Conservation (phyloP, 2,329 filamentous ascomycete species). For the Fusarium lyarnte region DNA sequence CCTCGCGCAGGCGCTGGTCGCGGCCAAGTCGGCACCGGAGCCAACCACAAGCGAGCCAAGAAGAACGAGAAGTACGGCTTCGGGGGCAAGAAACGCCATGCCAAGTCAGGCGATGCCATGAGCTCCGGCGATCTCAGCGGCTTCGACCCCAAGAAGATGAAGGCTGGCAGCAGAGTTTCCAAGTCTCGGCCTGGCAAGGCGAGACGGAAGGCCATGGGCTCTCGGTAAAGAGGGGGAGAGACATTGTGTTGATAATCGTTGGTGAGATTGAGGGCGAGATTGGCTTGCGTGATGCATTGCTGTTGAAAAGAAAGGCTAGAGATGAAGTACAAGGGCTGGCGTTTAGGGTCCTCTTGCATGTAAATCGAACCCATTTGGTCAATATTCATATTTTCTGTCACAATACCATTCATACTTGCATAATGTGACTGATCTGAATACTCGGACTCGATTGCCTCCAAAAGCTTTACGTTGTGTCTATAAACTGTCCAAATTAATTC, state of each 20-base stretch:
- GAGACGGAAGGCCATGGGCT: slow-evolving; percentile 57
- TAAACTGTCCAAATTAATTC: neutral
- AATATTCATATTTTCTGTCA: slow-evolving; percentile 31
- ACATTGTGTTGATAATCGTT: slow-evolving; percentile 5
- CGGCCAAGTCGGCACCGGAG: slow-evolving; percentile 40
- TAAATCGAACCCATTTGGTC: slow-evolving; percentile 38
- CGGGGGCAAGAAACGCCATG: slow-evolving; percentile 91
- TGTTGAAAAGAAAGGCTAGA: slow-evolving; percentile 37
- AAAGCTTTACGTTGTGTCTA: neutral
- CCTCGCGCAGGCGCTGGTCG: slow-evolving; percentile 53
- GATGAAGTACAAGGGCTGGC: slow-evolving; percentile 39
- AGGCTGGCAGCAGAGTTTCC: slow-evolving; percentile 59
- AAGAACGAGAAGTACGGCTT: slow-evolving; percentile 96
- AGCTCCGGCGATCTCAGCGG: slow-evolving; percentile 83
- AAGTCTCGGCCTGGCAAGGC: slow-evolving; percentile 62
- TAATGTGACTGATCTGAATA: neutral
- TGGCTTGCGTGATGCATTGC: slow-evolving; percentile 20
- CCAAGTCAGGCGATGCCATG: slow-evolving; percentile 88
- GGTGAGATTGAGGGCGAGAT: neutral
- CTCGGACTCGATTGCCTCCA: neutral
- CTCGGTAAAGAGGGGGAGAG: slow-evolving; percentile 30
- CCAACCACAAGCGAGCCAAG: slow-evolving; percentile 83
- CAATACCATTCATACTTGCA: neutral
- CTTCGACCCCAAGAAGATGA: slow-evolving; percentile 88
- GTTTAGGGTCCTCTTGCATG: slow-evolving; percentile 40